Evolutionary conservation across 1,284 basidiomycete genomes (phyloP).

Genomic region (Earliella scabrosa): DNA sequence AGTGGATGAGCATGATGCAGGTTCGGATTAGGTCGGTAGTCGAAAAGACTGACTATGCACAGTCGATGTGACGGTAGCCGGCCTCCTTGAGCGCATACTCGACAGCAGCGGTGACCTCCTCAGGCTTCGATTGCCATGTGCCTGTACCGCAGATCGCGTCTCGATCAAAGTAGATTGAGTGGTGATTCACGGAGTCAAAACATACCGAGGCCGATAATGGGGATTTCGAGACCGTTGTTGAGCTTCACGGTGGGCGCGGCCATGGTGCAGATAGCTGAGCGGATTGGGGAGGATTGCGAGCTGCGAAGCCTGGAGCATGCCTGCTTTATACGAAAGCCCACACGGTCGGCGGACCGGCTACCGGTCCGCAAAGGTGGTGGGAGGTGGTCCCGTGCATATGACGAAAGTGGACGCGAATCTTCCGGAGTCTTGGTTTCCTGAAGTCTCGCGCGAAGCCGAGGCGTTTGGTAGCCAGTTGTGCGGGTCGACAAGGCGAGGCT

Average conservation of each 20-base stretch:
- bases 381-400: not conserved
- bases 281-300: not conserved
- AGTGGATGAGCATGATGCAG: not conserved
- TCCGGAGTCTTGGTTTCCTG: not conserved
- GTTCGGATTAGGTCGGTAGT: too few species aligned
- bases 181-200: not conserved
- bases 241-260: slow-evolving; percentile 58
- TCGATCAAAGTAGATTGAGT: slow-evolving; percentile 9
- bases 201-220: slow-evolving; percentile 73
- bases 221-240: slow-evolving; percentile 72
- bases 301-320: not conserved
- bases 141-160: slow-evolving; percentile 42
- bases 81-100: slow-evolving; percentile 71
- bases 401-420: not conserved
- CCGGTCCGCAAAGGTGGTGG: slow-evolving; percentile 1
- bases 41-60: slow-evolving; percentile 59
- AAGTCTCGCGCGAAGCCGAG: not conserved
- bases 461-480: too few species aligned
- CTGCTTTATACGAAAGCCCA: not conserved
- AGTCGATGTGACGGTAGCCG: slow-evolving; percentile 83
- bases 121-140: slow-evolving; percentile 81
- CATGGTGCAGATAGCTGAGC: slow-evolving; percentile 11
- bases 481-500: too few species aligned
- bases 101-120: slow-evolving; percentile 73
- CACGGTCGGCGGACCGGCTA: not conserved